phyloP scores from a whole-genome alignment of 2,329 filamentous ascomycete species.

The Verticillium klebahnii region DNA sequence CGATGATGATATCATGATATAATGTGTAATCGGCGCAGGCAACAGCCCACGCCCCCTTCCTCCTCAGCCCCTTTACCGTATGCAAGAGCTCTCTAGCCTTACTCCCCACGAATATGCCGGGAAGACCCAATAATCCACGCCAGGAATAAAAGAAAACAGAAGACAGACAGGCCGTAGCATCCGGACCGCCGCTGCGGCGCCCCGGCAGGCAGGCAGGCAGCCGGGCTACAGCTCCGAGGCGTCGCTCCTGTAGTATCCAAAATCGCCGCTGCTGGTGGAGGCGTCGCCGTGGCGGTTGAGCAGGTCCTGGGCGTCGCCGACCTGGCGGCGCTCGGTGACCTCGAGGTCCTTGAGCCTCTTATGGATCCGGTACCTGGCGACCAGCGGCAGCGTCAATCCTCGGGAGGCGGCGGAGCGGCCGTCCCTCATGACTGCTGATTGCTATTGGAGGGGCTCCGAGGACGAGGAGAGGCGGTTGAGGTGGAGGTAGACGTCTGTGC shows the following conservation, averaged over 20 bases:
- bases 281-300: constrained; percentile 47
- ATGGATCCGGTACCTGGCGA: constrained; percentile 53
- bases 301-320: constrained; percentile 79
- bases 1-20: not conserved
- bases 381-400: constrained; percentile 61
- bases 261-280: constrained; percentile 1
- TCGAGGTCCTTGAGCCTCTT: constrained; percentile 69
- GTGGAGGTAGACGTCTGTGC: constrained; percentile 97
- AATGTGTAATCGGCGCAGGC: not conserved
- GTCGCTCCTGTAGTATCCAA: not conserved
- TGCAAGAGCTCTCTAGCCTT: not conserved
- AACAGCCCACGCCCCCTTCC: not conserved
- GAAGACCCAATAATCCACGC: too few species aligned
- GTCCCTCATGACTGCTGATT: constrained; percentile 84
- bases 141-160: not conserved
- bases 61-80: not conserved
- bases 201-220: too few species aligned
- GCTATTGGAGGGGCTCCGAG: constrained; percentile 94
- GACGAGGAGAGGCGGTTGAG: constrained; percentile 93
- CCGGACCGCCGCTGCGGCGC: not conserved
- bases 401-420: constrained; percentile 30
- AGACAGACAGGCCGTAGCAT: not conserved
- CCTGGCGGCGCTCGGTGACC: constrained; percentile 82
- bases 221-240: not conserved
- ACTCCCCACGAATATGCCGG: too few species aligned